phyloP scores from a whole-genome alignment of 345 rosid genomes.

The Lepidium aucheri region DNA sequence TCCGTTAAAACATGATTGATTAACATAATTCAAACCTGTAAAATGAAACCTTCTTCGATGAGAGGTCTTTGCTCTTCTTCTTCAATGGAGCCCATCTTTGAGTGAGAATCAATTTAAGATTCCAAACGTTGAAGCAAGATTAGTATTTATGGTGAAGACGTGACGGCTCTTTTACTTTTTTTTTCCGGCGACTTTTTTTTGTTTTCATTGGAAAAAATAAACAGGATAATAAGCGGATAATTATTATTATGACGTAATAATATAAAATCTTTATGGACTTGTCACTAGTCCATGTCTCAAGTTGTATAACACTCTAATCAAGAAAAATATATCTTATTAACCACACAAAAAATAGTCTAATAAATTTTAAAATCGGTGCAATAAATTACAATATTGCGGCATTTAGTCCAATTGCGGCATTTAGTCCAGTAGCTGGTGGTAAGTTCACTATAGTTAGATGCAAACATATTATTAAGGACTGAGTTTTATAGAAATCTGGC shows the following conservation, averaged over 20 bases:
- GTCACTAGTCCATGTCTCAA: neutral
- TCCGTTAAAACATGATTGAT: neutral
- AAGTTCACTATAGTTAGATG: too few species aligned
- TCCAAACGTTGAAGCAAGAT: constrained; percentile 9
- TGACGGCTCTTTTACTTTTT: neutral
- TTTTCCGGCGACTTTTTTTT: neutral
- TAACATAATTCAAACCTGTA: constrained; percentile 27
- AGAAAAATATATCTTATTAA: neutral
- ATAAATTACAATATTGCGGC: too few species aligned
- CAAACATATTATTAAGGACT: too few species aligned
- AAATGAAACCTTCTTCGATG: constrained; percentile 43
- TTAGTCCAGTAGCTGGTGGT: too few species aligned
- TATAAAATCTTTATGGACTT: neutral
- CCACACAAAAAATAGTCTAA: too few species aligned
- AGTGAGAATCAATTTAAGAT: constrained; percentile 2
- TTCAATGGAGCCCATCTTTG: constrained; percentile 56
- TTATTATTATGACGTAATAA: constrained; percentile 9
- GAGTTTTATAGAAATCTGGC: too few species aligned
- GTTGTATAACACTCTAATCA: constrained; percentile 14
- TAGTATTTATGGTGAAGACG: constrained; percentile 5
- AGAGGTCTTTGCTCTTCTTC: constrained; percentile 40
- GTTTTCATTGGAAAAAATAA: neutral
- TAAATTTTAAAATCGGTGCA: too few species aligned
- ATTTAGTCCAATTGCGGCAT: too few species aligned
- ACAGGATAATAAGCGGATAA: neutral